Conservation (phyloP, 768 basidiomycete genomes). For the Cyathus striatus region DNA sequence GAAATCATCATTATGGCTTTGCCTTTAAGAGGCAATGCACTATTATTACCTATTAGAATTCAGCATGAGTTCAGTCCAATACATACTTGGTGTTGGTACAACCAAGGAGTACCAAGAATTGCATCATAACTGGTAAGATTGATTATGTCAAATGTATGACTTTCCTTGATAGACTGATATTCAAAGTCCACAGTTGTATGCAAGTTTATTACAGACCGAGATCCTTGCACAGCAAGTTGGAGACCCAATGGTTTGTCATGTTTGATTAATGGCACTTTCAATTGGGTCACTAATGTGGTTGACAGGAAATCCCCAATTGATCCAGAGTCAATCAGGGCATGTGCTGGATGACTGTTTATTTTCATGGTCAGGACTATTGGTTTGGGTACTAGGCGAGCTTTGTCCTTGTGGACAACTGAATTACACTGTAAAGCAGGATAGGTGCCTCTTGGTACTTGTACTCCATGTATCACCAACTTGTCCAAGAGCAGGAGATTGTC, state of each 20-base stretch:
- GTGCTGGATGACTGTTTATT: conserved; percentile 24
- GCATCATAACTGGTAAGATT: conserved; percentile 36
- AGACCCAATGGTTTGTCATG: conserved; percentile 26
- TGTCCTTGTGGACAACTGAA: conserved; percentile 12
- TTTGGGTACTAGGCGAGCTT: conserved; percentile 15
- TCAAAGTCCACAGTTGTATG: conserved; percentile 14
- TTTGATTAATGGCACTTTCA: conserved; percentile 15
- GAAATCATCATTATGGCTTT: conserved; percentile 5
- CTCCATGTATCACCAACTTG: too few relatives aligned
- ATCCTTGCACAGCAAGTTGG: conserved; percentile 37
- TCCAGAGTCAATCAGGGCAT: conserved; percentile 31
- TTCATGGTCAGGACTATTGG: conserved; percentile 23
- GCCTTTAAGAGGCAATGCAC: conserved; percentile 10
- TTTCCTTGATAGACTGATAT: conserved; percentile 28
- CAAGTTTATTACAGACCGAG: conserved; percentile 28
- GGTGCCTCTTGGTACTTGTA: conserved; percentile 9
- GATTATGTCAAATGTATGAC: conserved; percentile 26
- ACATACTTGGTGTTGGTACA: conserved; percentile 24
- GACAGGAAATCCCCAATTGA: conserved; percentile 39
- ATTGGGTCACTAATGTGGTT: conserved; percentile 26
- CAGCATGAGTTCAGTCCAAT: conserved; percentile 20
- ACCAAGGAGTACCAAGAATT: conserved; percentile 33
- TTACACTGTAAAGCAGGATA: conserved; percentile 19
- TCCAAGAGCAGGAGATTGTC: too few relatives aligned
- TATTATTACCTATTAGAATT: conserved; percentile 18